Evolutionary conservation across 1,139 yeast genomes (phyloP), one percentile per base, ranked within the genome.

Genomic region (Candida tunisiensis): DNA sequence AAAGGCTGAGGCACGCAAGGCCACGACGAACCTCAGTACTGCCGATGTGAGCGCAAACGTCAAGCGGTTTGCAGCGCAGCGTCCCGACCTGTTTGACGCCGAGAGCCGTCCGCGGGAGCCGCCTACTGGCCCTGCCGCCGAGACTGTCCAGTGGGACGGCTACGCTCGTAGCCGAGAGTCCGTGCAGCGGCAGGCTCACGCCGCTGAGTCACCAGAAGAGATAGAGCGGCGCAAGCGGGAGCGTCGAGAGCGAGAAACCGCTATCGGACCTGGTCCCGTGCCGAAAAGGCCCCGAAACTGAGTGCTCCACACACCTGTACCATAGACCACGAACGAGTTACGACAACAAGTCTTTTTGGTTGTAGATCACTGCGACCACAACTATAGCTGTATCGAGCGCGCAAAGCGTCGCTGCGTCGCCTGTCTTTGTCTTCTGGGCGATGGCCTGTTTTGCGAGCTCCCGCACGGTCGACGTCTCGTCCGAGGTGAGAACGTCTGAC

Each of bases 41-140:
- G 70, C 68, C 28, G 79, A 78, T 36, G 91, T 77, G 1, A 75
- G 73, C 34, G 73, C 65, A 28, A 85, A 85, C 42, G 68, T 83
- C 28, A 75, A 77, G 44, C 54, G 73, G 26, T 50, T 79, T 30
- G 62, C 70, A 16, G 56, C 63, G 27, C 45, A 47, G 9, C 39
- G 44, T 11, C 23, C 37, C 10, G 40, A 38, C 31, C 20, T 45
- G 15, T 43, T 40, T 26, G 42, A 39, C 25, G 14, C 35, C 14
- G 28, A 29, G 14, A 37, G 35, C 3, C 16, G 16, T 8, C 29
- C 35, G 8, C 27, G 25, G 20, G 28, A 28, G 19, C 28, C 28
- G 15, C 29, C 10, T 21, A 34, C 16, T 31, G 32, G 24, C 34
- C 28, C 5, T 30, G 24, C 14, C 18, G 35, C 11, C 31, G 11